Base-by-base conservation (phyloP, 169 alveolate species). In the Cryptosporidium muris region DNA sequence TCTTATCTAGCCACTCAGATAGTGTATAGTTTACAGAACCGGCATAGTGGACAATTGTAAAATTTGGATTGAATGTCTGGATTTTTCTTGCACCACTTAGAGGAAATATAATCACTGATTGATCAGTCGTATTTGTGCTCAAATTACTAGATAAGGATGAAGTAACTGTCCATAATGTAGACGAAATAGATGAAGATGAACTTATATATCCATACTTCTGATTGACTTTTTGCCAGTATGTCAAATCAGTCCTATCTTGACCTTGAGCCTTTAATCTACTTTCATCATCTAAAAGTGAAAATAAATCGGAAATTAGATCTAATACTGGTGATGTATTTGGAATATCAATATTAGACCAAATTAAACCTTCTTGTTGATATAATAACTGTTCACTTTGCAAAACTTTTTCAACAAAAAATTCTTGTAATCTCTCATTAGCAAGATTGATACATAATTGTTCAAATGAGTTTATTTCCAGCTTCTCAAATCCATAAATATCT, bases 401-500 rank as follows among this genome's bases (percentile, higher is more conserved):
- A 53, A 95, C 96, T 63, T 94, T 93, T 52, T 93, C 85, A 37
- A 93, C 93, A 80, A 94, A 95, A 63, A 93, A 93, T 82, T 94
- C 92, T 88, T 95, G 95, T 51, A 95, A 90, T 67, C 91, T 85
- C 88, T 95, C 98, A 89, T 95, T 95, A 1, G 97, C 96, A 53
- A 92, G 92, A 81, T 94, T 94, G 47, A 95, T 94, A 53, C 94
- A 91, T 49, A 93, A 88, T 81, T 94, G 94, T 74, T 95, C 98
- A 85, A 92, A 92, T 9, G 94, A 89, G 90, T 95, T 94, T 25
- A 88, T 56, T 48, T 93, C 92, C 74, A 93, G 94, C 12, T 92
- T 94, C 90, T 95, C 97, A 68, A 95, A 95, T 1, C 97, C 97
- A 54, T 91, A 95, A 38, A 93, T 93, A 65, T 95, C 97, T 54